Base-by-base conservation (phyloP, 208 protist genomes). In the Trypanosoma lewisi region DNA sequence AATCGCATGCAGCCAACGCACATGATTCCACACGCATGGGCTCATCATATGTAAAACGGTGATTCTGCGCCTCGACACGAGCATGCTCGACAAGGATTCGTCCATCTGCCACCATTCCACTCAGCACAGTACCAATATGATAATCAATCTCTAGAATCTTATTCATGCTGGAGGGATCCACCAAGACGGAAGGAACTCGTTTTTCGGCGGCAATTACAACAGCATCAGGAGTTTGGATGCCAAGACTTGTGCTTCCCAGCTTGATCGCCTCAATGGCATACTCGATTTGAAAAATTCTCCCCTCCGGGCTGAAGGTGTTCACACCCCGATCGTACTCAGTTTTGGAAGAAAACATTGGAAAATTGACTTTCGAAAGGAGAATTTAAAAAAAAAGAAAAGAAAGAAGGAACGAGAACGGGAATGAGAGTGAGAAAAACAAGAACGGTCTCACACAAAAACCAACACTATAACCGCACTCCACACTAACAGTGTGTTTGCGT, bases 291-390 rank as follows among this genome's bases (percentile, higher is more conserved):
- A 99, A 99, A 33, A 99, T 91, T 39, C 98, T 91, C 27, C 99
- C 99, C 73, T 99, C 98, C 16, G 99, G 98, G 31, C 96, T 99
- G 80, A 99, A 99, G 41, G 98, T 99, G 82, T 99, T 99, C 5
- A 99, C 97, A 61, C 98, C 98, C 31, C 97, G 83, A 73, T 99
- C 98, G 62, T 99, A 99, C 78, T 99, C 97, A 49, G 79, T 96
- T 80, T 98, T 98, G 31, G 91, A 93, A 42, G 85, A 75, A 71
- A 97, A 97, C 90, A 96, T 96, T 51, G 42, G 16, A 36, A 52
- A 57, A 57, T 37, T 45, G 34, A 42, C 37, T 41, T 8, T 17
- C n/a, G 42, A 19, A 36, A 57, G n/a, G 31, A 27, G 48, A 7
- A 54, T 1, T 41, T 16, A 66, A 53, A 62, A 61, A 1, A 37